Evolutionary conservation across 768 basidiomycete species (phyloP), one percentile per base, ranked within the genome.

Genomic region (Auricularia sp.): DNA sequence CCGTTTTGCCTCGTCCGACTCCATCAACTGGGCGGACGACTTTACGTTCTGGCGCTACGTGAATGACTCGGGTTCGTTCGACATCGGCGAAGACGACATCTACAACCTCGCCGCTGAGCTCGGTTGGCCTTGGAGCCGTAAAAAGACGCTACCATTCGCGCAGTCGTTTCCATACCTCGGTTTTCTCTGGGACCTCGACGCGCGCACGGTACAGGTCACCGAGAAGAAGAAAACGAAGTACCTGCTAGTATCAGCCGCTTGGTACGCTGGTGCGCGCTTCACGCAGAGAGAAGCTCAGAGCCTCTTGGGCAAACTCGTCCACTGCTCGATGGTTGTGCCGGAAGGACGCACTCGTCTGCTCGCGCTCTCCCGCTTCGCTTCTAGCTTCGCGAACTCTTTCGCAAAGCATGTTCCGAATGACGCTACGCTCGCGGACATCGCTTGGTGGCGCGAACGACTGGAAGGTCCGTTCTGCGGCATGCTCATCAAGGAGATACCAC

Each of bases 11-110:
- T 6, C 4, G 47, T 16, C 35, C 10, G 68, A 65, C 2, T 64
- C 47, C 7, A 16, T 54, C 23, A 79, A 78, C 64, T 79, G 78
- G 77, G 77, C 78, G 1, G 76, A 79, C 70, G 72, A 79, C 61
- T 77, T 78, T 62, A 62, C 68, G 14, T 65, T 69, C 61, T 76
- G 3, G 71, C 73, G 2, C 3, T 51, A 51, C 14, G 16, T 51
- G 4, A 51, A 5, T 21, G 6, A 3, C 8, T 7, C n/a, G 4
- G 47, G 47, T 3, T 3, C 7, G 7, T 51, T 3, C 4, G 14
- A 51, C 47, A 7, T 51, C 7, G 3, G 14, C n/a, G 47, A 51
- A 16, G 4, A 5, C 47, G 14, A 51, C 47, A 51, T 51, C 6
- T 51, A 51, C 47, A 16, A 5, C 4, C n/a, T 51, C 5, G 72